Base-by-base conservation (phyloP, 2,329 filamentous ascomycete species). In the Exophiala bonariae region DNA sequence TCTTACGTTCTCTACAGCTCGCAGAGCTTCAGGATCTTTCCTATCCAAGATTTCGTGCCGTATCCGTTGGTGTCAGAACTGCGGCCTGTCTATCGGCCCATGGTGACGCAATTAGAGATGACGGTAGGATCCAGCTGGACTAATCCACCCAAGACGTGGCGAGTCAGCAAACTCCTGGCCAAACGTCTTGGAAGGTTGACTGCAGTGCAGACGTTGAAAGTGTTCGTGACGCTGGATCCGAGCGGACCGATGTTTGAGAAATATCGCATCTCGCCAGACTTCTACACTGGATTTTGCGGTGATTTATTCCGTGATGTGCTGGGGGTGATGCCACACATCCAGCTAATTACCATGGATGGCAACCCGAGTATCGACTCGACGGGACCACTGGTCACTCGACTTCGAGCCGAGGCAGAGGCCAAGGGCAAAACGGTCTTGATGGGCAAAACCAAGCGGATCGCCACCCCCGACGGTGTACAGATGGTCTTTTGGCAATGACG, bases 111-210 rank as follows among this genome's bases (percentile, higher is more conserved):
- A 3, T 59, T 82, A 31, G 79, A 82, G 61, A 62, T 83, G 51
- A 72, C 79, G 3, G 63, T 83, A 3, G 80, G 81, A 0, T 78
- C 78, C 3, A 79, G 79, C 44, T 83, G 80, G 77, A 78, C 71
- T 3, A 69, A 69, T 31, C 78, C 79, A 18, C 80, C 80, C 11
- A 68, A 67, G 41, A 71, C 71, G 44, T 83, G 81, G 75, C 71
- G 70, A 14, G 73, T 79, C 13, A 71, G 73, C 38, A 63, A 67
- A 11, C 57, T 66, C 1, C 66, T 82, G 6, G 77, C 79, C 0
- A 65, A 55, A 11, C 47, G 50, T 22, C 41, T 61, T 10, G 48
- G 41, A 31, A 49, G 38, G 32, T 39, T 58, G 14, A 45, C 38
- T 8, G 69, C 68, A 32, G 62, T 79, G 6, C 68, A 73, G 35